Base-by-base conservation (phyloP, 352 stramenopile species). In the Saprolegnia diclina region DNA sequence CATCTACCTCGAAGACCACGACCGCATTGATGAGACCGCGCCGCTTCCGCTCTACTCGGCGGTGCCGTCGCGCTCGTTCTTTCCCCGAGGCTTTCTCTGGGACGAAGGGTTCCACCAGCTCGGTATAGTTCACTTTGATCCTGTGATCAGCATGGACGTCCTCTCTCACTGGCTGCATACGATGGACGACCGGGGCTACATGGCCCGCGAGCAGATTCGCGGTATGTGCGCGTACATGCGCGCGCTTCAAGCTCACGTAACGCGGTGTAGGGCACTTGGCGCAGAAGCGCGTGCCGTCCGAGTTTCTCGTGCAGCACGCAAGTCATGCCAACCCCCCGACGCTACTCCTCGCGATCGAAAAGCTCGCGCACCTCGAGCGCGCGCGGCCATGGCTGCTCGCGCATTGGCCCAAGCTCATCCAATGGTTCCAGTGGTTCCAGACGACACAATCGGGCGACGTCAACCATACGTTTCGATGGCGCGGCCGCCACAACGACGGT, bases 51-150 rank as follows among this genome's bases (percentile, higher is more conserved):
- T 98, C 35, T 95, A 96, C 67, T 95, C 93, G 9, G 89, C 81
- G 5, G 84, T 96, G 11, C 93, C 93, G n/a, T 97, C 89, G 21
- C 79, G 93, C 11, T 97, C 89, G 42, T 97, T 98, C 73, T 98
- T 98, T 71, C 93, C 93, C 13, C 79, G 93, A 22, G 93, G 93
- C 0, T 98, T 98, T 55, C 56, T 97, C 0, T 98, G 93, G 93
- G 93, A 98, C 66, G 93, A 98, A 87, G 92, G 93, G 16, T 98
- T 98, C 72, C 93, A 98, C 69, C 87, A 97, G 75, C 75, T 97
- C 18, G 77, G 95, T 4, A 79, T 97, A 45, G 74, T 70, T 4
- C 65, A 77, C 2, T 97, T 94, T 71, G 87, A 97, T 70, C 61
- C 74, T 6, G 66, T 64, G 13, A 81, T 97, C 46, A 83, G 83